phyloP scores from a whole-genome alignment of 441 rosid genomes.

The Euphorbia celastroides region DNA sequence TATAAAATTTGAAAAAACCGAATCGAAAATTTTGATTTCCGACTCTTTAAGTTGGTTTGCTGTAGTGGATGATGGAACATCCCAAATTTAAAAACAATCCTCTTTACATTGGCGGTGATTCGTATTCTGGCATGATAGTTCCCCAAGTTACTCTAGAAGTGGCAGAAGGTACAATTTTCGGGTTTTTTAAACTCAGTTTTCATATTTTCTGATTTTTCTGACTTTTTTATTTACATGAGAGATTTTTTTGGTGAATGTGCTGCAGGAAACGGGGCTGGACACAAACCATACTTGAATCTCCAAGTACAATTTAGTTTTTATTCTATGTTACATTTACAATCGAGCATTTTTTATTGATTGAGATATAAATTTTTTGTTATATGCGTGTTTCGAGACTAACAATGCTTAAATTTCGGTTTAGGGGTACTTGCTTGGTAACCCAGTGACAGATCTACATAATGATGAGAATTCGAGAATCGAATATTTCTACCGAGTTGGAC shows the following conservation, averaged over 20 bases:
- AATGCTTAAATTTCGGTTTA: neutral
- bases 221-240: neutral
- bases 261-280: slow-evolving; percentile 25
- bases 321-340: neutral
- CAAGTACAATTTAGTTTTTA: slow-evolving; percentile 12
- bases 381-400: neutral
- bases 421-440: slow-evolving; percentile 16
- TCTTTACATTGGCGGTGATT: slow-evolving; percentile 32
- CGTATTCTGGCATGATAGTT: slow-evolving; percentile 31
- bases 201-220: no score
- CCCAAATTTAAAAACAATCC: slow-evolving; percentile 21
- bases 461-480: slow-evolving; percentile 14
- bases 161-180: slow-evolving; percentile 2
- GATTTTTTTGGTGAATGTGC: neutral
- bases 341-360: neutral
- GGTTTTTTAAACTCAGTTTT: neutral
- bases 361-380: neutral
- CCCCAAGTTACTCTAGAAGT: slow-evolving; percentile 22
- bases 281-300: slow-evolving; percentile 23
- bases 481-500: slow-evolving; percentile 12
- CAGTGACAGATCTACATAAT: slow-evolving; percentile 14
- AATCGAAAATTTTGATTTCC: no score
- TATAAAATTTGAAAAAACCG: neutral
- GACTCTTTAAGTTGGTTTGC: neutral
- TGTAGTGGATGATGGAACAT: slow-evolving; percentile 30